These are phyloP conservation scores for Chlorella sp. DNA, from an alignment of 139 green algal genomes.

Conservation along the genomic window DNA sequence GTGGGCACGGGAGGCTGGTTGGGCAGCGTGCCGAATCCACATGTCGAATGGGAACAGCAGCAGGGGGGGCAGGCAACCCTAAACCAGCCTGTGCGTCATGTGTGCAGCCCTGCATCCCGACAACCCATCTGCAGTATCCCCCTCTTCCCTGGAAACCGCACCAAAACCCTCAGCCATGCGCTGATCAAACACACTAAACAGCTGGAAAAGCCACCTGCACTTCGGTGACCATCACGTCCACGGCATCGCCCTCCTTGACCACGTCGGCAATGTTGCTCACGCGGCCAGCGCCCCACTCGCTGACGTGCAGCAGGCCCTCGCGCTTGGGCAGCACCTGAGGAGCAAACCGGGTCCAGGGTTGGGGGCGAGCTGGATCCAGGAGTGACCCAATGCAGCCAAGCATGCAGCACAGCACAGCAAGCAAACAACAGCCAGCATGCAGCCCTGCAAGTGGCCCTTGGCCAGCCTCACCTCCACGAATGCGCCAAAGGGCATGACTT, in stretches of 20 bases:
- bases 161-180: no score
- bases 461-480: conserved; percentile 75
- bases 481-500: conserved; percentile 63
- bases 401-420: no score
- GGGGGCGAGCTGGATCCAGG: not conserved
- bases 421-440: no score
- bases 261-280: conserved; percentile 55
- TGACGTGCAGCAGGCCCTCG: conserved; percentile 79
- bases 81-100: no score
- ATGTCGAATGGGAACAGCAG: no score
- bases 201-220: conserved; percentile 5
- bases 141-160: no score
- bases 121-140: no score
- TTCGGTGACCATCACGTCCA: conserved; percentile 87
- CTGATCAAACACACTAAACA: no score
- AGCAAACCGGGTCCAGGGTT: conserved; percentile 23
- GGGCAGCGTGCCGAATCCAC: no score
- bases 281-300: conserved; percentile 64
- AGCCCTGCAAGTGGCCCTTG: no score
- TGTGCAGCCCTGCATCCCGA: no score
- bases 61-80: no score
- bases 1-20: not conserved
- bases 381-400: not conserved
- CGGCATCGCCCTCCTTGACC: conserved; percentile 62
- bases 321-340: conserved; percentile 40